phyloP scores from a whole-genome alignment of 164 flowering plant species.

The Chimonanthus praecox region DNA sequence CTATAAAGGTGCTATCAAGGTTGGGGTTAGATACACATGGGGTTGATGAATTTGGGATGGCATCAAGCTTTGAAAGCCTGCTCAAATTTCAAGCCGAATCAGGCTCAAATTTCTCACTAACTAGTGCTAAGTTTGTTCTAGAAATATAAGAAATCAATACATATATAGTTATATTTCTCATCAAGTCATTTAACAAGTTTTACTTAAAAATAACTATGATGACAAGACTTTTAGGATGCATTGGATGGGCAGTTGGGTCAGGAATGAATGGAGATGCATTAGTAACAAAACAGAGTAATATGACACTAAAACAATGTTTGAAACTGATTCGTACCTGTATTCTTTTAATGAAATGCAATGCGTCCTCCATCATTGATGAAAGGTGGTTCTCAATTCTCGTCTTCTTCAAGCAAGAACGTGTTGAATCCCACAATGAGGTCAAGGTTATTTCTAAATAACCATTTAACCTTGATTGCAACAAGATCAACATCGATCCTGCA shows the following conservation, averaged over 20 bases:
- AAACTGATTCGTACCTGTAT: slow-evolving; percentile 51
- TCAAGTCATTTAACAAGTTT: not conserved
- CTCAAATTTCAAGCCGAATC: too few relatives aligned
- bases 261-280: too few relatives aligned
- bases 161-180: too few relatives aligned
- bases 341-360: slow-evolving; percentile 69
- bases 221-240: not conserved
- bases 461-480: slow-evolving; percentile 71
- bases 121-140: too few relatives aligned
- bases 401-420: slow-evolving; percentile 87
- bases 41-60: too few relatives aligned
- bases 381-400: slow-evolving; percentile 56
- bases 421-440: slow-evolving; percentile 90
- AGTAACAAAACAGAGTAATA: not conserved
- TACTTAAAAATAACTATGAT: not conserved
- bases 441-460: slow-evolving; percentile 68
- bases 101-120: too few relatives aligned
- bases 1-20: too few relatives aligned
- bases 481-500: slow-evolving; percentile 65
- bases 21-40: too few relatives aligned
- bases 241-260: too few relatives aligned
- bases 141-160: not conserved
- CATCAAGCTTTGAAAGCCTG: too few relatives aligned
- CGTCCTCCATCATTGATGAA: slow-evolving; percentile 56
- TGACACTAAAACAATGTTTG: not conserved